phyloP scores from a whole-genome alignment of 1,284 basidiomycete genomes.

The Cystobasidium sp. region DNA sequence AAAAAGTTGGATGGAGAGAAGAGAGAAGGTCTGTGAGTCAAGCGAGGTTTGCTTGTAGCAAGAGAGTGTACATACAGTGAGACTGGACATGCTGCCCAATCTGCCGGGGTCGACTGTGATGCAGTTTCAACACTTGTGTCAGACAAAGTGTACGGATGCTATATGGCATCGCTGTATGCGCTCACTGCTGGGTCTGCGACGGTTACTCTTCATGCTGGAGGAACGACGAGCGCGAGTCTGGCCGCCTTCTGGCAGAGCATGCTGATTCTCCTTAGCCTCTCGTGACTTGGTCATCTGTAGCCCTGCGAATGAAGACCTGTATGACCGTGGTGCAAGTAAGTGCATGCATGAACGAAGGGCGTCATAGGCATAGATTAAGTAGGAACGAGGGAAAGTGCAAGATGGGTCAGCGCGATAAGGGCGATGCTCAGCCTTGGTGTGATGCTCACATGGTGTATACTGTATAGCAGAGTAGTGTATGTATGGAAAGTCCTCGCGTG shows the following conservation, averaged over 20 bases:
- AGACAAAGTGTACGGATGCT: background rate
- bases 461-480: too few species aligned
- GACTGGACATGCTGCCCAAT: slow-evolving; percentile 35
- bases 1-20: background rate
- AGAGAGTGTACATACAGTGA: slow-evolving; percentile 15
- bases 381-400: background rate
- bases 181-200: slow-evolving; percentile 35
- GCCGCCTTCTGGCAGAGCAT: background rate
- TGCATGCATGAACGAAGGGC: background rate
- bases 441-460: background rate
- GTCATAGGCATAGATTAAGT: slow-evolving; percentile 1
- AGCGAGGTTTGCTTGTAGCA: background rate
- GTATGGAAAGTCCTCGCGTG: too few species aligned
- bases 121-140: too few species aligned
- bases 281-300: slow-evolving; percentile 42
- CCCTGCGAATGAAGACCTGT: slow-evolving; percentile 37
- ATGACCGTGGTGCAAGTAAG: background rate
- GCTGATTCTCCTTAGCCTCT: slow-evolving; percentile 4
- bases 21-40: background rate
- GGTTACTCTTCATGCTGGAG: slow-evolving; percentile 35
- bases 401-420: slow-evolving; percentile 7
- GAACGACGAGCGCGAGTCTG: slow-evolving; percentile 9
- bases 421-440: background rate
- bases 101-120: slow-evolving; percentile 36
- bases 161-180: background rate